These are phyloP conservation scores for Hypoxylon lienhwacheense DNA, from an alignment of 495 filamentous ascomycete species.

Conservation along the genomic window DNA sequence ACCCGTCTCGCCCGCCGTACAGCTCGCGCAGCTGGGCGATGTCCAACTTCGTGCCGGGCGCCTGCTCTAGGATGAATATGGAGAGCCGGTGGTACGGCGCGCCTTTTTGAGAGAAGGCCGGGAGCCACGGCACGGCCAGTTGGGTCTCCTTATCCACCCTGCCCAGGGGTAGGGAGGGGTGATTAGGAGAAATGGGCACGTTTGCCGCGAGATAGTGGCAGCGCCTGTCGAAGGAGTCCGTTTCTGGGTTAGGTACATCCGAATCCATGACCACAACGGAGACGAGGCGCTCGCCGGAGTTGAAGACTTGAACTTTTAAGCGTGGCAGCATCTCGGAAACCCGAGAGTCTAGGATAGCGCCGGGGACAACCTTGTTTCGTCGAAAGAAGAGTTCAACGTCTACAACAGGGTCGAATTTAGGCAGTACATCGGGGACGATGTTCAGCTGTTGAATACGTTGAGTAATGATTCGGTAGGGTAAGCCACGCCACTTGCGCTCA, in stretches of 20 bases:
- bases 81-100: slow-evolving; percentile 86
- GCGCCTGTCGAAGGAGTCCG: slow-evolving; percentile 74
- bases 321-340: slow-evolving; percentile 70
- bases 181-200: slow-evolving; percentile 54
- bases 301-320: slow-evolving; percentile 81
- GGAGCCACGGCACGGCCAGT: slow-evolving; percentile 76
- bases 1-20: slow-evolving; percentile 60
- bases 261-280: slow-evolving; percentile 84
- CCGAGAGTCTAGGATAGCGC: slow-evolving; percentile 72
- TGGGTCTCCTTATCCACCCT: slow-evolving; percentile 56
- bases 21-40: slow-evolving; percentile 58
- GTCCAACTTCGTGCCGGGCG: slow-evolving; percentile 61
- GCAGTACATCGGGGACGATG: slow-evolving; percentile 91
- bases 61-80: slow-evolving; percentile 82
- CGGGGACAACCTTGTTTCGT: slow-evolving; percentile 66
- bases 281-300: slow-evolving; percentile 76
- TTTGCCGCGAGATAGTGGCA: slow-evolving; percentile 83
- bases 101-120: slow-evolving; percentile 86
- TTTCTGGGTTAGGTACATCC: slow-evolving; percentile 80
- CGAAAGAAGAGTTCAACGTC: slow-evolving; percentile 81
- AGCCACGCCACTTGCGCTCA: slow-evolving; percentile 76
- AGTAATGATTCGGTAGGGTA: slow-evolving; percentile 72
- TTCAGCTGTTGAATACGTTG: slow-evolving; percentile 89
- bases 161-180: slow-evolving; percentile 52
- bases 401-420: slow-evolving; percentile 73